Conservation (phyloP, 2,329 filamentous ascomycete species). For the Hypoxylon sp. region DNA sequence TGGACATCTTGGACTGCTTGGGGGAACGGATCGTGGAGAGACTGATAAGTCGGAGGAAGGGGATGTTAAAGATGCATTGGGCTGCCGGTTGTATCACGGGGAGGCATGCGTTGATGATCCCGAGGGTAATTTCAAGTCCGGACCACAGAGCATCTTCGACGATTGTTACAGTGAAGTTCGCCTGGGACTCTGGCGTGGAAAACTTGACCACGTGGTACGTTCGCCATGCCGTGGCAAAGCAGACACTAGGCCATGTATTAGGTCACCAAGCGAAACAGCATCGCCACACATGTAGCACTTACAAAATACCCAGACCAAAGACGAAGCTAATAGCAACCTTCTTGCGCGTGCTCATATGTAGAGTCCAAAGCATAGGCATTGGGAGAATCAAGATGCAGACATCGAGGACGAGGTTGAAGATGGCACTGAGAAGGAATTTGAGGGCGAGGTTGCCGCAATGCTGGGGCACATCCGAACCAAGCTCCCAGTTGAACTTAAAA, state of each 20-base stretch:
- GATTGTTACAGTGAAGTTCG: constrained; percentile 17
- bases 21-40: constrained; percentile 1
- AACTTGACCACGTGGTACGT: constrained; percentile 22
- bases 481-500: constrained; percentile 16
- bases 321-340: constrained; percentile 13
- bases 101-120: constrained; percentile 18
- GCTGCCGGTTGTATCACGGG: constrained; percentile 6
- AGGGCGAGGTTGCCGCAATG: constrained; percentile 12
- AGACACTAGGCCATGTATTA: constrained; percentile 10
- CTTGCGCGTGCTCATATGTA: constrained; percentile 11
- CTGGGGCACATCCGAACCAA: constrained; percentile 2
- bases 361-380: constrained; percentile 21
- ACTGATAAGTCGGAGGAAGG: constrained; percentile 2
- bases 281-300: background rate
- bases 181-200: constrained; percentile 6
- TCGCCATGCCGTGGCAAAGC: constrained; percentile 20
- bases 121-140: constrained; percentile 20
- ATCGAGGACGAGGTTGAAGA: constrained; percentile 20
- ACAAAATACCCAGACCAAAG: constrained; percentile 21
- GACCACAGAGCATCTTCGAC: constrained; percentile 21
- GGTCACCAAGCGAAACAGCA: background rate
- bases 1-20: background rate
- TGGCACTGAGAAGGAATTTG: constrained; percentile 11
- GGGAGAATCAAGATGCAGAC: constrained; percentile 16
- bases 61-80: constrained; percentile 6